Evolutionary conservation across 345 rosid genomes (phyloP), one percentile per base, ranked within the genome.

Genomic region (Brassica juncea): DNA sequence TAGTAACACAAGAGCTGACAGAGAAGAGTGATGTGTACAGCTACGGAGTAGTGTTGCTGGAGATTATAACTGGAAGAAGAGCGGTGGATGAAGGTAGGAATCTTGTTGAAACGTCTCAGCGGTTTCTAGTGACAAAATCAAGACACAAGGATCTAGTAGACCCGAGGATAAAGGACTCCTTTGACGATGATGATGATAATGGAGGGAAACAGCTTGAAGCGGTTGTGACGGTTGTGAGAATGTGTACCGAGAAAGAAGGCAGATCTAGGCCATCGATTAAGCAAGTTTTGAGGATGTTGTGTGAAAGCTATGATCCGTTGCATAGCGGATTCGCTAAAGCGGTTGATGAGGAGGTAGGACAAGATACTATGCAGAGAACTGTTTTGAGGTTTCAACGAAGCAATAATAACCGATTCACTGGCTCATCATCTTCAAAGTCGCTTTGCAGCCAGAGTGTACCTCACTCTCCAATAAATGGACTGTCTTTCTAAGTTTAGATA

Each of bases 191-290:
- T 82, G 89, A 87, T 82, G 82, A 80, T 11, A 64, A 54, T 31
- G 74, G 71, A 55, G 68, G 14, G 4, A 89, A 87, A 15, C 94
- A 89, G 89, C 94, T 92, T 78, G 88, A 88, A 62, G 86, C 84
- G 0, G 76, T 86, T 27, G 86, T 85, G 77, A 71, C 81, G 2
- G 84, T 89, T 39, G 92, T 94, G 77, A 88, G 86, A 80, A 84
- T 90, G 96, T 92, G 99, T 88, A 94, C 94, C 5, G 92, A 92
- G 84, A 88, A 81, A 81, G 92, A 92, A 92, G 88, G 92, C n/a
- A 76, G 70, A 71, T 88, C 88, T 58, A 88, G 99, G 86, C 97
- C 98, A 73, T 91, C 99, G 0, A 90, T 94, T 66, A 94, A 94
- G 77, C 92, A 91, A 66, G 93, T 94, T 19, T 86, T 92, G 27